Percentiles rank a stretch among this genome's conserved stretches.
These are phyloP conservation scores for Isatis lusitanica DNA, from an alignment of 441 rosid genomes.

Conservation along the genomic window DNA sequence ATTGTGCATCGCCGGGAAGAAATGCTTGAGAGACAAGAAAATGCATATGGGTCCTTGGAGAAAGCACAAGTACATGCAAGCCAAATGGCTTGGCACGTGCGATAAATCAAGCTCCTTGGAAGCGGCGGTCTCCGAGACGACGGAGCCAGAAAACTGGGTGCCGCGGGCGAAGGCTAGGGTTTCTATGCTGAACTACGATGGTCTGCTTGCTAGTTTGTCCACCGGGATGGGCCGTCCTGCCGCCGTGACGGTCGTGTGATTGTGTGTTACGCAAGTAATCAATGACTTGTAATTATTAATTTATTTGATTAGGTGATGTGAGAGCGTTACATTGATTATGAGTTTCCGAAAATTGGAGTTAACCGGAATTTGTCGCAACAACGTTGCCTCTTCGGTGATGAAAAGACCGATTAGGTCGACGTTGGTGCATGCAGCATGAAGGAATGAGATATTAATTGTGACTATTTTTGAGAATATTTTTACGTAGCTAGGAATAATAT, in stretches of 20 bases:
- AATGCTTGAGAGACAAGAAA: slow-evolving; percentile 75
- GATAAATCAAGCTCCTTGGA: slow-evolving; percentile 34
- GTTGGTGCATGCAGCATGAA: not conserved
- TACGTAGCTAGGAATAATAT: no score
- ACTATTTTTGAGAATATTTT: not conserved
- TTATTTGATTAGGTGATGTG: slow-evolving; percentile 1
- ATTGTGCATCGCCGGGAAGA: slow-evolving; percentile 64
- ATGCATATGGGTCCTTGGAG: slow-evolving; percentile 94
- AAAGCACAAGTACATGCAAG: slow-evolving; percentile 81
- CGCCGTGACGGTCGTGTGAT: slow-evolving; percentile 30
- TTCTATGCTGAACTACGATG: slow-evolving; percentile 32
- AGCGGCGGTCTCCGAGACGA: slow-evolving; percentile 17
- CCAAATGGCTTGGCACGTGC: slow-evolving; percentile 74
- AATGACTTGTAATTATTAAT: slow-evolving; percentile 15
- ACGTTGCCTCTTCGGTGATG: slow-evolving; percentile 2
- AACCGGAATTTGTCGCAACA: not conserved
- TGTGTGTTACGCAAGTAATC: not conserved
- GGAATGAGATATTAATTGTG: not conserved
- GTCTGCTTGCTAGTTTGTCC: slow-evolving; percentile 21
- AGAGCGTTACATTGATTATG: not conserved
- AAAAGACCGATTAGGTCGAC: not conserved
- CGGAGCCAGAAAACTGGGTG: slow-evolving; percentile 37
- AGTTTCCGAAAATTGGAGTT: slow-evolving; percentile 1
- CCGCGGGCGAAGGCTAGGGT: slow-evolving; percentile 32
- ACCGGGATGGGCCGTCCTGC: slow-evolving; percentile 14